Evolutionary conservation across 2,329 filamentous ascomycete genomes (phyloP).

Genomic region (Sporothrix globosa): DNA sequence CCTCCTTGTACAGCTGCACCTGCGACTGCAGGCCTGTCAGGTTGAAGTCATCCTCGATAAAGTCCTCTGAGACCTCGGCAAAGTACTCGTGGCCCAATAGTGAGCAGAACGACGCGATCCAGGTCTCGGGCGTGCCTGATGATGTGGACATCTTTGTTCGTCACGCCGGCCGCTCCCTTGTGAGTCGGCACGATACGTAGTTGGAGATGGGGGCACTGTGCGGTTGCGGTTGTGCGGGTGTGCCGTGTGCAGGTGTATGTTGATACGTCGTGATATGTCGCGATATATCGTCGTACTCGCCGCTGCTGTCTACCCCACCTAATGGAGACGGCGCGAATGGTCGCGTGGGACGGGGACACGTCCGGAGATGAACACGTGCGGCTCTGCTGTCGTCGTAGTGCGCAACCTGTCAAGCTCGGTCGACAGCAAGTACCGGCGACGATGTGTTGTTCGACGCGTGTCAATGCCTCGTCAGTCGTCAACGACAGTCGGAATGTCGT

Average conservation of each 20-base stretch:
- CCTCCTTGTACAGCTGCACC: conserved; percentile 98
- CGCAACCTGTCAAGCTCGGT: neutral
- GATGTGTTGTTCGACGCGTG: neutral
- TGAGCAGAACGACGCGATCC: conserved; percentile 97
- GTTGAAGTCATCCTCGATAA: conserved; percentile 99
- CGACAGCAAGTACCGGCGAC: neutral
- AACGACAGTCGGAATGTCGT: neutral
- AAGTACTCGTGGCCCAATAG: conserved; percentile 98
- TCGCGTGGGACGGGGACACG: neutral
- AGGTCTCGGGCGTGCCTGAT: conserved; percentile 75
- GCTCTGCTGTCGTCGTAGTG: neutral
- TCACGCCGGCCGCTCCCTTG: conserved; percentile 2
- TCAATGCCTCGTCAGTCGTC: conserved; percentile 4
- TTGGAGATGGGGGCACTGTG: neutral
- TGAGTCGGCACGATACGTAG: neutral
- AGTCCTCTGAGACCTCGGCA: conserved; percentile 97
- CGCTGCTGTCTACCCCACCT: neutral
- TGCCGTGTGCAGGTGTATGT: neutral
- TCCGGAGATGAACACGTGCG: conserved; percentile 3
- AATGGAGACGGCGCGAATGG: neutral
- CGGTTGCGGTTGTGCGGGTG: neutral
- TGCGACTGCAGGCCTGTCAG: conserved; percentile 92
- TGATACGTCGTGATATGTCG: neutral
- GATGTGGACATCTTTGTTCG: conserved; percentile 60
- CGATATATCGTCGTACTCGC: neutral